Evolutionary conservation across 2,329 filamentous ascomycete genomes (phyloP).

Genomic region (Beauveria pseudobassiana): DNA sequence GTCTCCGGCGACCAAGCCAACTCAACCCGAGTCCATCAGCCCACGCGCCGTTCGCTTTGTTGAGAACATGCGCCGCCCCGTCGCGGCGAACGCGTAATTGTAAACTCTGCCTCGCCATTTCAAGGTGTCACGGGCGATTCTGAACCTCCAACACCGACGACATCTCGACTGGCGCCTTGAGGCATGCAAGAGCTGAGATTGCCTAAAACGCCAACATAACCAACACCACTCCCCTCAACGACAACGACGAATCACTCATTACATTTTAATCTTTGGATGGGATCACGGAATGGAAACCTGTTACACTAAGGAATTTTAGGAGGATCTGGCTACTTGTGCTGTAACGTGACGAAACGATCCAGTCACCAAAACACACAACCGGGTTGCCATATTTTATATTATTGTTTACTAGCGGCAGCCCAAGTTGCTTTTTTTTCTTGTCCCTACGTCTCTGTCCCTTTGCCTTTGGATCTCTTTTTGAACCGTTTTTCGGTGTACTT

Average conservation of each 20-base stretch:
- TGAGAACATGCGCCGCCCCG: slow-evolving; percentile 30
- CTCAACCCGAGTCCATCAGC: slow-evolving; percentile 30
- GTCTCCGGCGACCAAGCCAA: slow-evolving; percentile 27
- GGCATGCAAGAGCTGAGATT: slow-evolving; percentile 9
- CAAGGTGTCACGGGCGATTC: background rate
- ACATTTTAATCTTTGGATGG: background rate
- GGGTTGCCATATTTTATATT: slow-evolving; percentile 7
- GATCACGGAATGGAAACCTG: slow-evolving; percentile 1
- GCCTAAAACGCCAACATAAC: background rate
- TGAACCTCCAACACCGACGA: background rate
- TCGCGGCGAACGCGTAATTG: slow-evolving; percentile 31
- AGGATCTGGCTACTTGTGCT: slow-evolving; percentile 4
- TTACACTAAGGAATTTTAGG: slow-evolving; percentile 5
- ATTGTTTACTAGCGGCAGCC: slow-evolving; percentile 5
- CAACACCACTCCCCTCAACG: background rate
- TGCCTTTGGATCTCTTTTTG: background rate
- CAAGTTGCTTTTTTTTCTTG: background rate
- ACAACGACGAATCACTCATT: background rate
- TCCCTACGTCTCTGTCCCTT: background rate
- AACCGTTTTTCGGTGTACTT: background rate
- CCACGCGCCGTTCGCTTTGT: slow-evolving; percentile 34
- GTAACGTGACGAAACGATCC: slow-evolving; percentile 9
- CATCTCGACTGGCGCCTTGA: background rate
- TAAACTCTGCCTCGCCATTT: background rate
- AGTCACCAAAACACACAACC: slow-evolving; percentile 1